These are phyloP conservation scores for Alternaria viburni DNA, from an alignment of 2,329 filamentous ascomycete species.

Conservation along the genomic window DNA sequence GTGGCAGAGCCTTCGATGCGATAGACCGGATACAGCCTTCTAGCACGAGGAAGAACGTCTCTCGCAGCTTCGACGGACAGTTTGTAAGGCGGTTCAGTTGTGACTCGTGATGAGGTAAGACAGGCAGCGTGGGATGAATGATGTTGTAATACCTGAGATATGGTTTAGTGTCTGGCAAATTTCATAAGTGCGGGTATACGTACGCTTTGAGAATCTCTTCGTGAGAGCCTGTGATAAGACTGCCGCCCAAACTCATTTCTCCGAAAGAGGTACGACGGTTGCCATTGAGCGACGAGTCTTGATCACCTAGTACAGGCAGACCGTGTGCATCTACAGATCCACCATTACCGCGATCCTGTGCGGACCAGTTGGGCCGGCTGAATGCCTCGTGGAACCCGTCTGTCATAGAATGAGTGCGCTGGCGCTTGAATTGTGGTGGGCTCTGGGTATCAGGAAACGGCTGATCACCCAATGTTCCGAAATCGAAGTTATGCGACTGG, in stretches of 20 bases:
- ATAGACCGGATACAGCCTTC: slow-evolving; percentile 44
- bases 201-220: slow-evolving; percentile 46
- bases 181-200: neutral
- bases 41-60: slow-evolving; percentile 44
- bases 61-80: slow-evolving; percentile 43
- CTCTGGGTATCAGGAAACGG: slow-evolving; percentile 38
- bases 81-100: slow-evolving; percentile 43
- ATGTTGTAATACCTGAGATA: slow-evolving; percentile 41
- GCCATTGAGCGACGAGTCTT: slow-evolving; percentile 42
- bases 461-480: slow-evolving; percentile 36
- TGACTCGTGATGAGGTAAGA: slow-evolving; percentile 41
- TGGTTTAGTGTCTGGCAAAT: slow-evolving; percentile 16
- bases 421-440: slow-evolving; percentile 41
- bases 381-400: slow-evolving; percentile 44
- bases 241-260: slow-evolving; percentile 44
- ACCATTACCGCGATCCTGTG: slow-evolving; percentile 44
- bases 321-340: slow-evolving; percentile 23
- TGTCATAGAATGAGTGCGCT: slow-evolving; percentile 49
- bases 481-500: slow-evolving; percentile 39
- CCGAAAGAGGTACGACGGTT: slow-evolving; percentile 44
- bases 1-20: slow-evolving; percentile 35
- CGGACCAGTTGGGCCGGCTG: slow-evolving; percentile 41
- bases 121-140: slow-evolving; percentile 45
- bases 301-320: slow-evolving; percentile 30
- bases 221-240: slow-evolving; percentile 43